phyloP scores from a whole-genome alignment of 805 yeast genomes.

The Nakazawaea ernobii region DNA sequence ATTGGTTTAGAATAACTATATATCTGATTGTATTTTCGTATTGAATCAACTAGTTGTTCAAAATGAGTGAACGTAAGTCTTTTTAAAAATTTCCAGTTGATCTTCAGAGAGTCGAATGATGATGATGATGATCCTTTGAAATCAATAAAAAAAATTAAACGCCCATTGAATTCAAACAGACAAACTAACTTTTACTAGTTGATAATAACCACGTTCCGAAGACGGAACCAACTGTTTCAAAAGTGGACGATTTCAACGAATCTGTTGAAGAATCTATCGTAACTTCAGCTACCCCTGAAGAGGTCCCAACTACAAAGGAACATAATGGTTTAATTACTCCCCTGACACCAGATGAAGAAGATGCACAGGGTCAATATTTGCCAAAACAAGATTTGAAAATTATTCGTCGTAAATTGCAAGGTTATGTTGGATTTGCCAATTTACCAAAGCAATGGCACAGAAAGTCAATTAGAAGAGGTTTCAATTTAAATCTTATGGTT shows the following conservation, averaged over 20 bases:
- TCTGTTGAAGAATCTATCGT: conserved; percentile 8
- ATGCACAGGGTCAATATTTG: background rate
- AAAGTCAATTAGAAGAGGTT: conserved; percentile 85
- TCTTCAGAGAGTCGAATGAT: no score
- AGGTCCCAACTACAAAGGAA: background rate
- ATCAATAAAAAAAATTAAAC: background rate
- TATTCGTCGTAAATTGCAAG: conserved; percentile 77
- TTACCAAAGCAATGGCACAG: conserved; percentile 99
- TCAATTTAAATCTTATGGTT: conserved; percentile 80
- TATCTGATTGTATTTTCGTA: no score
- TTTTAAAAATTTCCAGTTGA: no score
- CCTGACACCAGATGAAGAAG: background rate
- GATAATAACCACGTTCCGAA: background rate
- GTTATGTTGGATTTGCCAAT: conserved; percentile 96
- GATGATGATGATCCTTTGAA: background rate
- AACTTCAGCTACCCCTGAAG: conserved; percentile 6
- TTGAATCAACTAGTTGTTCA: no score
- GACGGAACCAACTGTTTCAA: background rate
- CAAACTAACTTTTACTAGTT: background rate
- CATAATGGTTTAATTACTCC: background rate
- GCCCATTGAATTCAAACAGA: background rate
- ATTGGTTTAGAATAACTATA: no score
- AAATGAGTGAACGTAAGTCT: no score
- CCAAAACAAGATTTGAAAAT: conserved; percentile 43
- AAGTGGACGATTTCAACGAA: conserved; percentile 7